These are phyloP conservation scores for Lactuca sativa DNA, from an alignment of 129 eudicot species.

Conservation along the genomic window DNA sequence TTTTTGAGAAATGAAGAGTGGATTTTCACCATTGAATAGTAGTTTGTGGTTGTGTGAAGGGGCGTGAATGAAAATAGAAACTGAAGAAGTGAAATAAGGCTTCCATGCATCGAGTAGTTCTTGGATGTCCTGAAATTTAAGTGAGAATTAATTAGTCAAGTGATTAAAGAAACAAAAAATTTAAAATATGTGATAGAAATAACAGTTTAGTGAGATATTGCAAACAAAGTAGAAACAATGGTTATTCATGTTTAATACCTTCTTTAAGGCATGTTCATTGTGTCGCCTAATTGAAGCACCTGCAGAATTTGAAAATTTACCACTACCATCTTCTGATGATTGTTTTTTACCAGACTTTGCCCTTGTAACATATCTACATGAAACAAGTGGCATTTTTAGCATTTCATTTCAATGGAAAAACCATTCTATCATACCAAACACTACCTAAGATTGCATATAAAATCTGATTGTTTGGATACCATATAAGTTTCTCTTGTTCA, in stretches of 20 bases:
- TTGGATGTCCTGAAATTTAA: constrained; percentile 57
- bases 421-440: too few species aligned
- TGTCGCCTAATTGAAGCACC: constrained; percentile 82
- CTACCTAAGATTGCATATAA: too few species aligned
- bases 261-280: constrained; percentile 75
- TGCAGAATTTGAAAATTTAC: constrained; percentile 69
- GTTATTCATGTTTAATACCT: constrained; percentile 43
- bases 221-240: not conserved
- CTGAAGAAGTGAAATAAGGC: constrained; percentile 57
- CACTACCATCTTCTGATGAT: constrained; percentile 79
- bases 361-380: constrained; percentile 75
- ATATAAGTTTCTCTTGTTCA: too few species aligned
- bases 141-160: constrained; percentile 17
- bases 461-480: too few species aligned
- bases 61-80: constrained; percentile 57
- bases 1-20: constrained; percentile 42
- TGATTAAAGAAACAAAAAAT: constrained; percentile 6
- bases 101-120: constrained; percentile 73
- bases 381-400: constrained; percentile 16
- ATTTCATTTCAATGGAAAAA: too few species aligned
- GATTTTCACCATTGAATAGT: constrained; percentile 58
- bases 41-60: constrained; percentile 76
- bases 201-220: too few species aligned
- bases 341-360: constrained; percentile 87
- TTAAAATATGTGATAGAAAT: not conserved